Conservation (phyloP, 257 asterid species). For the Salvia hispanica region DNA sequence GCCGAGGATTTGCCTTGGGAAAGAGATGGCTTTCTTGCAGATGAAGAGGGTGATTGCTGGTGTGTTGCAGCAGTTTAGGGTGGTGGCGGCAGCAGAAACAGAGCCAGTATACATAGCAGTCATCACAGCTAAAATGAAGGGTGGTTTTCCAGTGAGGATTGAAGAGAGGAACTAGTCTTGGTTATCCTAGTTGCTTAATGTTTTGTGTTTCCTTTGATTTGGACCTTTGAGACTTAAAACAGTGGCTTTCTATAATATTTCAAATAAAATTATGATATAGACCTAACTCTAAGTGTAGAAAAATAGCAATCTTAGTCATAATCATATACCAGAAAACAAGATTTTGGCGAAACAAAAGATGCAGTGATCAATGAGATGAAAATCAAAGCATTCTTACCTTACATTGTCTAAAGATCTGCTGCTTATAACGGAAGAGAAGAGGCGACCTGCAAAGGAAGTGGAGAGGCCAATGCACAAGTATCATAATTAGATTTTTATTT, state of each 20-base stretch:
- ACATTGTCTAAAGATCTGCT: too few species aligned
- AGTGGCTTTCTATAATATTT: not conserved
- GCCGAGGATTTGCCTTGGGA: constrained; percentile 41
- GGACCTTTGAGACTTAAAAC: not conserved
- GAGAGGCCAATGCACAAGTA: too few species aligned
- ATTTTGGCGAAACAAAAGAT: not conserved
- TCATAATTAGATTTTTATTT: too few species aligned
- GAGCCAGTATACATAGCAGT: not conserved
- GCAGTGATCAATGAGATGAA: not conserved
- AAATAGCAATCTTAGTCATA: not conserved
- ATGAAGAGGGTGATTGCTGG: constrained; percentile 41
- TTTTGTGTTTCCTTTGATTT: not conserved
- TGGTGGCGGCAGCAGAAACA: constrained; percentile 29
- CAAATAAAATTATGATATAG: not conserved
- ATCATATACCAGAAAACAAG: not conserved
- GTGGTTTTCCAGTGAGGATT: constrained; percentile 45
- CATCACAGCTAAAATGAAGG: constrained; percentile 42
- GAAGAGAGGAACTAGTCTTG: constrained; percentile 24
- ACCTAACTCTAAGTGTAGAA: not conserved
- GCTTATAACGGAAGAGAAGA: too few species aligned
- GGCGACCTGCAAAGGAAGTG: too few species aligned
- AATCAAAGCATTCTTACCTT: too few species aligned
- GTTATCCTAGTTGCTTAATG: not conserved
- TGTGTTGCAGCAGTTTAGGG: constrained; percentile 34
- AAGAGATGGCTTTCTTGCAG: constrained; percentile 44